Base-by-base conservation (phyloP, 108 stramenopile species). In the Chaetoceros muelleri region DNA sequence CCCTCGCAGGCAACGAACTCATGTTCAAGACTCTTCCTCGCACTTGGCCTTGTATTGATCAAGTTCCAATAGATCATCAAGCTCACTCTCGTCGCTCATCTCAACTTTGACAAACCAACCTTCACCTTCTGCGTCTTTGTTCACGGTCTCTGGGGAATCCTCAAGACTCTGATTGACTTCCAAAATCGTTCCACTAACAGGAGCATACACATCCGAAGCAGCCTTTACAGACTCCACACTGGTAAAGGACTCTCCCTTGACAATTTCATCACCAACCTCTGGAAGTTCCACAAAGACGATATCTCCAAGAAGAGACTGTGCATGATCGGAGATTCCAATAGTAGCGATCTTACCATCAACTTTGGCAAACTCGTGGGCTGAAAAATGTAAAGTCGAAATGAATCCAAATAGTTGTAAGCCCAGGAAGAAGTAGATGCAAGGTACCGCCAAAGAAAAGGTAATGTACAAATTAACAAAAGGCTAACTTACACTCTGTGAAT, bases 221-320 rank as follows among this genome's bases (percentile, higher is more conserved):
- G 97, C 97, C 82, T 99, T 99, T 57, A 99, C 99, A n/a, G 97
- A 98, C 71, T 98, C 99, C 28, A 99, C 97, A 31, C 83, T 79
- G 34, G 93, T 97, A 71, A 98, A 95, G 31, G 77, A 64, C 23
- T 93, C 93, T 48, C 87, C 91, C 55, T 85, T 90, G 26, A 84
- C 90, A 64, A 95, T 89, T 30, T 77, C 67, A 57, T 93, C 94
- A 29, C 85, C 99, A 31, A 89, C 76, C 44, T 81, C 79, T 2
- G 99, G 99, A 44, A 99, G 87, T 55, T 96, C 95, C 23, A 99
- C 96, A 71, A 80, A 96, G 52, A 99, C 99, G 57, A 98, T 93
- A 57, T 99, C 99, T 31, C 99, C 99, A 51, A 99, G 74, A 23
- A 84, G 91, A 24, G 85, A 69, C 66, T 90, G 87, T 44, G 99